Percentiles rank a stretch among this genome's conserved stretches.
Evolutionary conservation across 2,329 filamentous ascomycete genomes (phyloP).

Genomic region (Epichloe gansuensis): DNA sequence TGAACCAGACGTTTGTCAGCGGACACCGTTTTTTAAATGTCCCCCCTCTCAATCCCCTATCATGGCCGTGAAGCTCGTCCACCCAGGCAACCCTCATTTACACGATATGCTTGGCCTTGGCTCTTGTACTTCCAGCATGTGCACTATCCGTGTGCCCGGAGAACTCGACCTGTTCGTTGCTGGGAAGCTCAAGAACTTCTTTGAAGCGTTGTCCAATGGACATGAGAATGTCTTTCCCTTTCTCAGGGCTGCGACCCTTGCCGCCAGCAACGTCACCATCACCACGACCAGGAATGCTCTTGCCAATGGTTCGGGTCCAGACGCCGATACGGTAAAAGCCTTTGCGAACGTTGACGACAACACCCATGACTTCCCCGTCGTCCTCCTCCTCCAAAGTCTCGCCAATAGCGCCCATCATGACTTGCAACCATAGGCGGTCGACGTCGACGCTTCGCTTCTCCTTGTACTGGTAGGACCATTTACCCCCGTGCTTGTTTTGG

Average conservation of each 20-base stretch:
- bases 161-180: constrained; percentile 76
- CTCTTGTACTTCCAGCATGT: constrained; percentile 82
- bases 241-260: constrained; percentile 65
- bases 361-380: constrained; percentile 97
- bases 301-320: constrained; percentile 92
- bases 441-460: constrained; percentile 86
- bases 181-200: constrained; percentile 69
- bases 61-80: not conserved
- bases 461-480: constrained; percentile 98
- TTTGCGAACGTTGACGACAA: constrained; percentile 97
- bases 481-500: constrained; percentile 98
- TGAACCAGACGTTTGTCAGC: not conserved
- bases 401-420: constrained; percentile 91
- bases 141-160: constrained; percentile 93
- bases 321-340: constrained; percentile 95
- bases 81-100: constrained; percentile 29
- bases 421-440: constrained; percentile 91
- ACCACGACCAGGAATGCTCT: constrained; percentile 63
- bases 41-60: constrained; percentile 6
- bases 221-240: constrained; percentile 74
- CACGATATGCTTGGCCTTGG: constrained; percentile 85
- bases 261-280: constrained; percentile 60
- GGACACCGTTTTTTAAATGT: constrained; percentile 15
- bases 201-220: constrained; percentile 87
- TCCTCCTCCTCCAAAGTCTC: constrained; percentile 93